phyloP scores from a whole-genome alignment of 495 filamentous ascomycete species.

The Penicillium argentinense region DNA sequence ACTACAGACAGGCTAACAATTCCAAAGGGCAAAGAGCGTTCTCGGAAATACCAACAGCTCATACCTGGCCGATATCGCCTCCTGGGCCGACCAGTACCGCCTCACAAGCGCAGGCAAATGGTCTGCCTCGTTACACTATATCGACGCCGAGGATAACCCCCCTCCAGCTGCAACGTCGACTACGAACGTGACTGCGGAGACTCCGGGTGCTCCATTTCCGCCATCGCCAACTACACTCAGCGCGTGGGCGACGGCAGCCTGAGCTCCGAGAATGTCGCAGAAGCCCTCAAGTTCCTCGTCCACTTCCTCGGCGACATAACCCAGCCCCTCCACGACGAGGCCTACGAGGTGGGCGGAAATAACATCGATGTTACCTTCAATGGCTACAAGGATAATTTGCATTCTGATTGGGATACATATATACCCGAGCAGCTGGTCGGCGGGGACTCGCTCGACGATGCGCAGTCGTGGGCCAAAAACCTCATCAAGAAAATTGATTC shows the following conservation, averaged over 20 bases:
- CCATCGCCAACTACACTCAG: conserved; percentile 59
- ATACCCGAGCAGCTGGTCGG: conserved; percentile 59
- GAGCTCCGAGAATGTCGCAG: conserved; percentile 9
- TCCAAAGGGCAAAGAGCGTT: conserved; percentile 21
- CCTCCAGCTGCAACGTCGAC: conserved; percentile 56
- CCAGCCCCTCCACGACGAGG: conserved; percentile 64
- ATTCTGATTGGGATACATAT: conserved; percentile 63
- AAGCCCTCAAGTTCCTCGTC: conserved; percentile 54
- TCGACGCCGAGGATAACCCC: conserved; percentile 65
- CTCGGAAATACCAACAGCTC: conserved; percentile 42
- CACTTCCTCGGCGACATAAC: conserved; percentile 63
- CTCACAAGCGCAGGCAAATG: conserved; percentile 53
- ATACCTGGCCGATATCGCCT: conserved; percentile 59
- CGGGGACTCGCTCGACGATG: conserved; percentile 28
- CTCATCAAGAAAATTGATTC: conserved; percentile 44
- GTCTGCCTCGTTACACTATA: conserved; percentile 57
- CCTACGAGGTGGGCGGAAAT: conserved; percentile 57
- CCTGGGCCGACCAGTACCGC: conserved; percentile 63
- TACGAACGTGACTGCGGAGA: conserved; percentile 57
- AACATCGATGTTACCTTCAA: conserved; percentile 56
- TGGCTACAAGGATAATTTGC: conserved; percentile 56
- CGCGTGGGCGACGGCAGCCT: conserved; percentile 23
- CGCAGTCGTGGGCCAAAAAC: conserved; percentile 33
- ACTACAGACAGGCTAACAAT: too few relatives aligned
- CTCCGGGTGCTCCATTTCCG: conserved; percentile 58